phyloP scores from a whole-genome alignment of 2,329 filamentous ascomycete genomes.

The Botrytis fabae region DNA sequence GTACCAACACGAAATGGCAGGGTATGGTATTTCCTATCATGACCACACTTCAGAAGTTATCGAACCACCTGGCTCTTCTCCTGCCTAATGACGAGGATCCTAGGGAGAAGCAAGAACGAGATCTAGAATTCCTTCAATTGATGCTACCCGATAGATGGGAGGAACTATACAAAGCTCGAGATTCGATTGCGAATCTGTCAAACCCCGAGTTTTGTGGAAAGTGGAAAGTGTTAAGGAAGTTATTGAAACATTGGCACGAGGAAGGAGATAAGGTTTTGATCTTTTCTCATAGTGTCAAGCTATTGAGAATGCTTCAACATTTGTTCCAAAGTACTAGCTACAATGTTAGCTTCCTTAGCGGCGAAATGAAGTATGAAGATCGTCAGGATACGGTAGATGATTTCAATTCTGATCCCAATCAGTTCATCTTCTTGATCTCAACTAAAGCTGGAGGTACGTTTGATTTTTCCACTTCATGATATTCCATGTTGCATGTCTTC shows the following conservation, averaged over 20 bases:
- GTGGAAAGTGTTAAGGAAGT: constrained; percentile 85
- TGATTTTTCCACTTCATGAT: background rate
- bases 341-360: constrained; percentile 88
- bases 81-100: constrained; percentile 67
- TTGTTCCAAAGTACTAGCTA: constrained; percentile 88
- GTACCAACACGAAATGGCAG: constrained; percentile 48
- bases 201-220: constrained; percentile 95
- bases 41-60: constrained; percentile 77
- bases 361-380: constrained; percentile 78
- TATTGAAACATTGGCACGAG: constrained; percentile 85
- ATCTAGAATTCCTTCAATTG: constrained; percentile 70
- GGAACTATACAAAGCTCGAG: constrained; percentile 69
- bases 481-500: background rate
- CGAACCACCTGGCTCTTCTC: constrained; percentile 88
- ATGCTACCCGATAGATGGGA: constrained; percentile 77
- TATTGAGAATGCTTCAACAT: constrained; percentile 80
- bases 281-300: constrained; percentile 86
- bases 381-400: constrained; percentile 80
- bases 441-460: constrained; percentile 74
- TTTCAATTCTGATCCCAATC: constrained; percentile 83
- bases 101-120: constrained; percentile 73
- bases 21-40: constrained; percentile 83
- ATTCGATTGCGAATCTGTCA: constrained; percentile 77
- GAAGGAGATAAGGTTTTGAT: constrained; percentile 93
- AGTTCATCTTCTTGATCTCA: constrained; percentile 95